A percentile compares a stretch with the other conserved stretches of the same genome.
Conservation (phyloP, 169 alveolate genomes). For the Perkinsus olseni region DNA sequence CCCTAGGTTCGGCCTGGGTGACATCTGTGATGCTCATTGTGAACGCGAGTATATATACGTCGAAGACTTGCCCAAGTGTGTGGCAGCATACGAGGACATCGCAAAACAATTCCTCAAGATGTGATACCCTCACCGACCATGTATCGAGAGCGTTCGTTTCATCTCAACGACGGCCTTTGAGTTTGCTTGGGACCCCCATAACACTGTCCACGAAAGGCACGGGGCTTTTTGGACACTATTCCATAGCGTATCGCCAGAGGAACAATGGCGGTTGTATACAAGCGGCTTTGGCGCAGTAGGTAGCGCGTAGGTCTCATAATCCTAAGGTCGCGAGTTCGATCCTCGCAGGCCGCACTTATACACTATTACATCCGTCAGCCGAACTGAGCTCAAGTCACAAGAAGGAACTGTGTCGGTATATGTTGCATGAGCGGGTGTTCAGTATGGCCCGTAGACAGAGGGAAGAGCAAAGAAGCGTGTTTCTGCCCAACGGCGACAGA, state of each 20-base stretch:
- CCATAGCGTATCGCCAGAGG: background rate
- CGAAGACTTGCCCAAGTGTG: background rate
- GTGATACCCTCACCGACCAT: background rate
- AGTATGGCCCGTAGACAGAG: too few species aligned
- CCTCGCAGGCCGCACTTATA: constrained; percentile 3
- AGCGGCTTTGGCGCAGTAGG: constrained; percentile 6
- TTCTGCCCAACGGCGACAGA: too few species aligned
- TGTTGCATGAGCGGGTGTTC: too few species aligned
- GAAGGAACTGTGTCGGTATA: too few species aligned
- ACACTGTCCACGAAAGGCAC: too few species aligned
- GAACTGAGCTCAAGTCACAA: too few species aligned
- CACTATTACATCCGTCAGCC: too few species aligned
- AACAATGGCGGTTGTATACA: background rate
- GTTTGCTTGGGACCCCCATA: too few species aligned
- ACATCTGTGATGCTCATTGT: constrained; percentile 10
- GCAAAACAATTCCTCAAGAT: background rate
- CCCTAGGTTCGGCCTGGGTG: constrained; percentile 1
- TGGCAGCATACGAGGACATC: background rate
- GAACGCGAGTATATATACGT: background rate
- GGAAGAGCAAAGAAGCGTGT: too few species aligned
- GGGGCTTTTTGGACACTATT: too few species aligned
- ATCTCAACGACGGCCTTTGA: background rate
- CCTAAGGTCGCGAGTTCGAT: constrained; percentile 4
- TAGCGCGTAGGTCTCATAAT: constrained; percentile 3
- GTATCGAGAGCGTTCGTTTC: background rate